Conservation (phyloP, 2,329 filamentous ascomycete species). For the Fusarium staphyleae region DNA sequence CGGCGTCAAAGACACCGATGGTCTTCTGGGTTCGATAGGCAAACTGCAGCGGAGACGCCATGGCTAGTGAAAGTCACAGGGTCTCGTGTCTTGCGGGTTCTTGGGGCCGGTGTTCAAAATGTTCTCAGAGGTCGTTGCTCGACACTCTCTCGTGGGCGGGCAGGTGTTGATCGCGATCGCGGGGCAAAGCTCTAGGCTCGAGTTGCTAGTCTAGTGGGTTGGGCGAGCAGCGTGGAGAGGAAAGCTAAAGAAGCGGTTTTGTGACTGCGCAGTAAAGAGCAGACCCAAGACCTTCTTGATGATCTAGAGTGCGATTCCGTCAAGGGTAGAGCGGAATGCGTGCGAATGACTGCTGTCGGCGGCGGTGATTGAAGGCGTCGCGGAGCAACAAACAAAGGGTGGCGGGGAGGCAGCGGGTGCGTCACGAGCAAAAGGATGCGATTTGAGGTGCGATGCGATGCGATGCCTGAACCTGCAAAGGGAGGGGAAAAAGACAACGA, state of each 20-base stretch:
- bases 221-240: slow-evolving; percentile 26
- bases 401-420: slow-evolving; percentile 28
- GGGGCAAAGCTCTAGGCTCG: slow-evolving; percentile 24
- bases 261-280: slow-evolving; percentile 34
- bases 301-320: slow-evolving; percentile 8
- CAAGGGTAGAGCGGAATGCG: slow-evolving; percentile 13
- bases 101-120: slow-evolving; percentile 41
- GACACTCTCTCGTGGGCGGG: slow-evolving; percentile 26
- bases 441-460: slow-evolving; percentile 31
- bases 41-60: slow-evolving; percentile 93
- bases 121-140: slow-evolving; percentile 32
- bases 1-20: slow-evolving; percentile 92
- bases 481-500: slow-evolving; percentile 42
- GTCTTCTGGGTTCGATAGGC: slow-evolving; percentile 96
- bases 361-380: slow-evolving; percentile 24
- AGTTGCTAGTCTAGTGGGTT: slow-evolving; percentile 9
- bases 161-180: slow-evolving; percentile 33
- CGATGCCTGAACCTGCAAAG: slow-evolving; percentile 35
- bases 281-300: slow-evolving; percentile 23
- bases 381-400: slow-evolving; percentile 31
- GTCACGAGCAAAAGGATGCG: slow-evolving; percentile 25
- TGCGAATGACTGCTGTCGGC: slow-evolving; percentile 18
- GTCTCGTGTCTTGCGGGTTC: slow-evolving; percentile 43
- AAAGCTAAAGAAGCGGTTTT: slow-evolving; percentile 15
- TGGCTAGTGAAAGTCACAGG: slow-evolving; percentile 92